Evolutionary conservation across 2,329 filamentous ascomycete species (phyloP).

Genomic region (Epichloe aotearoae): DNA sequence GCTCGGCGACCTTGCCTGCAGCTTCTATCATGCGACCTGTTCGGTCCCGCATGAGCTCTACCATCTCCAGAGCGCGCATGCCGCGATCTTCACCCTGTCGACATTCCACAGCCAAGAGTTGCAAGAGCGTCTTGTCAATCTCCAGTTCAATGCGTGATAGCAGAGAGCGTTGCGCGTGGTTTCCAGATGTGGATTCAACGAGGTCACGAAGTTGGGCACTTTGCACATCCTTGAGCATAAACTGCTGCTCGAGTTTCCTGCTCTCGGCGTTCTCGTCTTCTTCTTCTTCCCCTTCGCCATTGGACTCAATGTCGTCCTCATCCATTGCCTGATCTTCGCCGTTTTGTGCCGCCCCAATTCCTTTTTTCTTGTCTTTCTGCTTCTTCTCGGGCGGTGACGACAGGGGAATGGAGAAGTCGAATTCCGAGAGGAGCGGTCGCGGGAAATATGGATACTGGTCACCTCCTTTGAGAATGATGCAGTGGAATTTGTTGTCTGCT

Average conservation of each 20-base stretch:
- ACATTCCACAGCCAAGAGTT: slow-evolving; percentile 82
- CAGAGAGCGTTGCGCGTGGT: slow-evolving; percentile 48
- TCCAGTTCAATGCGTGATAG: slow-evolving; percentile 66
- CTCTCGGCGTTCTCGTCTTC: slow-evolving; percentile 31
- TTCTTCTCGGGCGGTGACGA: slow-evolving; percentile 33
- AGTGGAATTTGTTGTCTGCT: slow-evolving; percentile 84
- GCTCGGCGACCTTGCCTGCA: slow-evolving; percentile 74
- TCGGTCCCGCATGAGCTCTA: slow-evolving; percentile 69
- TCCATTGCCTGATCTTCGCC: slow-evolving; percentile 24
- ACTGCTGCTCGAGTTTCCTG: slow-evolving; percentile 63
- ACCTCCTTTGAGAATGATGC: slow-evolving; percentile 94
- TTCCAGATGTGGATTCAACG: slow-evolving; percentile 47
- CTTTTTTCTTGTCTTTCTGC: slow-evolving; percentile 22
- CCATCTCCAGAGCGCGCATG: slow-evolving; percentile 90
- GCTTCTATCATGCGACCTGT: slow-evolving; percentile 85
- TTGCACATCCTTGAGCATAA: slow-evolving; percentile 60
- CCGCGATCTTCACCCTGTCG: slow-evolving; percentile 83
- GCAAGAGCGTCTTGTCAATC: slow-evolving; percentile 78
- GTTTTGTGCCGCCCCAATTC: slow-evolving; percentile 17
- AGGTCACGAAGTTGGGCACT: slow-evolving; percentile 65
- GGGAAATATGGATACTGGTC: slow-evolving; percentile 92
- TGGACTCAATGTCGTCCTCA: slow-evolving; percentile 20
- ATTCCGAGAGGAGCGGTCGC: slow-evolving; percentile 78
- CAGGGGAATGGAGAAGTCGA: slow-evolving; percentile 81
- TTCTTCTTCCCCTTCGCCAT: slow-evolving; percentile 11